Evolutionary conservation across 2,329 filamentous ascomycete genomes (phyloP).

Genomic region (Fusarium foetens): DNA sequence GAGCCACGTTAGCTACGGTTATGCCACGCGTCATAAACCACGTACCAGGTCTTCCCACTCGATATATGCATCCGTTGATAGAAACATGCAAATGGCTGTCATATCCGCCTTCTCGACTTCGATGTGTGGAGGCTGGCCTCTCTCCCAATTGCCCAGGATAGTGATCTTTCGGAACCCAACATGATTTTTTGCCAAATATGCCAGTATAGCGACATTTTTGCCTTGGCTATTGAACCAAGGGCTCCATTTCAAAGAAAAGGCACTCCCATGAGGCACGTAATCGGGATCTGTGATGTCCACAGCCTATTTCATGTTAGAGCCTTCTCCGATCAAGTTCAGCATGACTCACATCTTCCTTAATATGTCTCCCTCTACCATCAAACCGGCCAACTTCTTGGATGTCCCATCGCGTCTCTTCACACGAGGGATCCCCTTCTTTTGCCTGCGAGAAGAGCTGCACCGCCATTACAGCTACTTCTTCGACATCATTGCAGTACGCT

Average conservation of each 20-base stretch:
- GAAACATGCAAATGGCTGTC: conserved; percentile 60
- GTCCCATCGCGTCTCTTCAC: conserved; percentile 56
- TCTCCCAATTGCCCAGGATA: conserved; percentile 50
- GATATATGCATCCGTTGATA: conserved; percentile 64
- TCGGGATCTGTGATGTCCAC: conserved; percentile 57
- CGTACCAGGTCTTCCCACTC: conserved; percentile 65
- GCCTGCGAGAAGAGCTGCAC: conserved; percentile 53
- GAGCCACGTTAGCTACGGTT: conserved; percentile 11
- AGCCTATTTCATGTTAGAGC: conserved; percentile 39
- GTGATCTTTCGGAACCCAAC: conserved; percentile 65
- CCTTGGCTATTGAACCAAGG: conserved; percentile 58
- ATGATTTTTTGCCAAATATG: conserved; percentile 62
- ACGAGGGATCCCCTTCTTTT: conserved; percentile 28
- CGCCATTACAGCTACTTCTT: conserved; percentile 62
- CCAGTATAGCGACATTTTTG: conserved; percentile 56
- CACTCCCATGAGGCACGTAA: conserved; percentile 59
- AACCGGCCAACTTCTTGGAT: conserved; percentile 64
- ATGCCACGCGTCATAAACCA: neutral
- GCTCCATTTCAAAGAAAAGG: conserved; percentile 64
- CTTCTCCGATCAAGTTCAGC: neutral
- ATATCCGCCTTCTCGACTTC: conserved; percentile 55
- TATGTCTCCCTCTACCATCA: conserved; percentile 58
- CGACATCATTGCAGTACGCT: conserved; percentile 62
- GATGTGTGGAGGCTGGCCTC: conserved; percentile 51
- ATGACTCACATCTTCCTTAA: conserved; percentile 42